Evolutionary conservation across 495 filamentous ascomycete species (phyloP).

Genomic region (Hypoxylon cercidicola): DNA sequence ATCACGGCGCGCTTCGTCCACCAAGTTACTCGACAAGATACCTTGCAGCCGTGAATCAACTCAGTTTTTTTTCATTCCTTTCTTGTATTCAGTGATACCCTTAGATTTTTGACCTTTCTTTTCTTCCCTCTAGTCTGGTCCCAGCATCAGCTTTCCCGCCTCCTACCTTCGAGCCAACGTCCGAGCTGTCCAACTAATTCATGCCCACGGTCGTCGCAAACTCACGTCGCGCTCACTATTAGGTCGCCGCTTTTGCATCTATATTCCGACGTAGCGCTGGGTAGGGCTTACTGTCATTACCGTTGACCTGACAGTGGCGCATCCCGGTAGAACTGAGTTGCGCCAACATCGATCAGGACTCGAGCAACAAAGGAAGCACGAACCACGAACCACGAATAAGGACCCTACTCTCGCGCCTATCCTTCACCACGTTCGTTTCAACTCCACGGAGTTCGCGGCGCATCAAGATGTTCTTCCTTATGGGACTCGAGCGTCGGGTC

Average conservation of each 20-base stretch:
- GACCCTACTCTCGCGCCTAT: neutral
- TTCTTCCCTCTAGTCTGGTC: slow-evolving; percentile 6
- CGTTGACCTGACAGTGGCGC: neutral
- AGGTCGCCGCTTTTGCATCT: neutral
- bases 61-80: slow-evolving; percentile 14
- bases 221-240: neutral
- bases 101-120: slow-evolving; percentile 15
- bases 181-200: too few relatives aligned
- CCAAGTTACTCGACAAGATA: slow-evolving; percentile 4
- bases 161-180: neutral
- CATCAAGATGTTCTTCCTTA: slow-evolving; percentile 90
- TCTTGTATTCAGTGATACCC: slow-evolving; percentile 38
- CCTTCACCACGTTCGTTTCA: slow-evolving; percentile 1
- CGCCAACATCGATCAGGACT: neutral
- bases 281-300: neutral
- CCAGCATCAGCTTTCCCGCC: slow-evolving; percentile 11
- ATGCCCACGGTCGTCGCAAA: neutral
- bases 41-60: slow-evolving; percentile 9
- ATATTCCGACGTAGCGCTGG: neutral
- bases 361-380: neutral
- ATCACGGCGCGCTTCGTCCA: slow-evolving; percentile 27
- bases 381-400: neutral
- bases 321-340: neutral
- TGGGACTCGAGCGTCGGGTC: slow-evolving; percentile 91
- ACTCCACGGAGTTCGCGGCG: slow-evolving; percentile 10